Evolutionary conservation across 495 filamentous ascomycete genomes (phyloP), one percentile per base, ranked within the genome.

Genomic region (Penicillium silybi): DNA sequence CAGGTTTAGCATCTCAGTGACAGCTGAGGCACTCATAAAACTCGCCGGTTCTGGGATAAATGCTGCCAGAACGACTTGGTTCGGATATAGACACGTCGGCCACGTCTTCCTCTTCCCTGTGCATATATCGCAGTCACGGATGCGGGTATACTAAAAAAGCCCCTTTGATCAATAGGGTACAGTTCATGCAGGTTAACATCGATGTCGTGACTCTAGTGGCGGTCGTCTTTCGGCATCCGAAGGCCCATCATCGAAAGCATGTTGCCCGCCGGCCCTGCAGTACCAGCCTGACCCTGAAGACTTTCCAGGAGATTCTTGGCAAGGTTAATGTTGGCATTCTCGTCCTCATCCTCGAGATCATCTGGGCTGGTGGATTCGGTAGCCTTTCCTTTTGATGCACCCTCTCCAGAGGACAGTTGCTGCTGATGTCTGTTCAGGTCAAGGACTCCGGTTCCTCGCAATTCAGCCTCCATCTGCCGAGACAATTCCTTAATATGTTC

Each of bases 291-390:
- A 23, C 85, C 84, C 57, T 95, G 93, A 62, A 97, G 89, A 61
- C 86, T 89, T 70, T 96, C 88, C n/a, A 97, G 72, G 19, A 97
- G 67, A 62, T 96, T 97, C 64, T 89, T 90, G 32, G 88, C 92
- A 5, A 98, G 79, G 44, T 92, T 90, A 62, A 89, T 87, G 59
- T 96, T 89, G 39, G 89, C 80, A 52, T 92, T 78, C 10, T 91
- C 77, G 50, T 85, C 85, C 15, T 78, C 62, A 22, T 62, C 85
- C 13, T 78, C 62, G 15, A 60, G 53, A 16, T 42, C 41, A 17
- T 50, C 55, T 17, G 53, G 55, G 7, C 18, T 41, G 17, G 44
- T 51, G 7, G 49, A 46, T 15, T 61, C 48, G 48, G 52, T 56
- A 38, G 48, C 52, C 38, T 71, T 66, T 18, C 49, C 66, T 53